Evolutionary conservation across 2,329 filamentous ascomycete genomes (phyloP).

Genomic region (Dactylonectria estremocensis): DNA sequence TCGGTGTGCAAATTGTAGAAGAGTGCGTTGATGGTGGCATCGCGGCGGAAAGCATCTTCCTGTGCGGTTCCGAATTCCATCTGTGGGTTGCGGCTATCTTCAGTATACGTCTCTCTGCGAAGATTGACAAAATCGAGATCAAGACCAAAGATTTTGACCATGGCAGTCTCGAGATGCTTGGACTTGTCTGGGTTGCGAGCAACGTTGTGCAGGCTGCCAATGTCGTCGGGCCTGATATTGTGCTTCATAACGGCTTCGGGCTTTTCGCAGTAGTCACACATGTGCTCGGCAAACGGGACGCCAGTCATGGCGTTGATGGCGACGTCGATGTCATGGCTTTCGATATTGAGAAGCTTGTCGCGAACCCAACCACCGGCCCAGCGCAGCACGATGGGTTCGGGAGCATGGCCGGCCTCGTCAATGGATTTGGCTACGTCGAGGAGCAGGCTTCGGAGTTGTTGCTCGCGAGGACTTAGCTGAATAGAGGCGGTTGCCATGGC

Average conservation of each 20-base stretch:
- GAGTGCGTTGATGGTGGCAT: slow-evolving; percentile 95
- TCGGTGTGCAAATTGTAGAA: slow-evolving; percentile 93
- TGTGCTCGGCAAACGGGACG: slow-evolving; percentile 78
- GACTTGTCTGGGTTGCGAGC: slow-evolving; percentile 95
- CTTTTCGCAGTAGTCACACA: slow-evolving; percentile 77
- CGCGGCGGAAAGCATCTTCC: slow-evolving; percentile 90
- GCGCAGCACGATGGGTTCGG: slow-evolving; percentile 75
- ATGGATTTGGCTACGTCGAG: slow-evolving; percentile 82
- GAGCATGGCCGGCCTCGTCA: slow-evolving; percentile 63
- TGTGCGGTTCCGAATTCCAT: slow-evolving; percentile 95
- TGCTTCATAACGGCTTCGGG: slow-evolving; percentile 75
- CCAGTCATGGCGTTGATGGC: slow-evolving; percentile 91
- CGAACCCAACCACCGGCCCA: slow-evolving; percentile 92
- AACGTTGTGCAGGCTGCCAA: slow-evolving; percentile 88
- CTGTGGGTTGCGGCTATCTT: slow-evolving; percentile 90
- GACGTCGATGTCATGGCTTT: slow-evolving; percentile 86
- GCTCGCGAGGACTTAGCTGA: slow-evolving; percentile 78
- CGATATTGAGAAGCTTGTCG: slow-evolving; percentile 82
- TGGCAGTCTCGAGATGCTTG: slow-evolving; percentile 94
- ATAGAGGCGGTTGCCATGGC: slow-evolving; percentile 51
- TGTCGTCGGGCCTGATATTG: slow-evolving; percentile 68
- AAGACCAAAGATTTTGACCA: slow-evolving; percentile 85
- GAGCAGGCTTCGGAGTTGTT: slow-evolving; percentile 80
- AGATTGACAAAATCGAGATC: slow-evolving; percentile 97
- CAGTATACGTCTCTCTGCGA: slow-evolving; percentile 89